Base-by-base conservation (phyloP, 1,139 yeast genomes). In the Hansenula sp. region DNA sequence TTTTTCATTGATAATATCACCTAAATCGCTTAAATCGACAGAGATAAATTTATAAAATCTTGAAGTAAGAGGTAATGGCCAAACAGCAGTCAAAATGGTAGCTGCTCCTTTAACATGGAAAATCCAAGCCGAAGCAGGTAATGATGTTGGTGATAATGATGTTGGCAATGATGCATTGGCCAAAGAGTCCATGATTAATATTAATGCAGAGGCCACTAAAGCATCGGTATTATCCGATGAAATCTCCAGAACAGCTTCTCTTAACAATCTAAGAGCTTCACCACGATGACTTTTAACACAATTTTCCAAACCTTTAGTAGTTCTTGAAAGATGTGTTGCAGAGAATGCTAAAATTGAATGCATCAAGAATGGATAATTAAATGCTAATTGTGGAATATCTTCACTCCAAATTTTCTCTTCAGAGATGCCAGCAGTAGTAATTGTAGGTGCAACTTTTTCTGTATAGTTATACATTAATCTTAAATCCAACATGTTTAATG, bases 101-200 rank as follows among this genome's bases (percentile, higher is more conserved):
- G 96, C 96, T 0, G 97, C 96, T 19, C 97, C 97, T 54, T 94
- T 86, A 13, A 90, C 97, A 58, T 90, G 97, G 68, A 88, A 92
- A 43, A 90, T 82, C 97, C 97, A 90, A 0, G 97, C 96, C 8
- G 92, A 82, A 1, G 97, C 92, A 1, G 96, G 95, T 41, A 89
- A 65, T 6, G 87, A 76, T 50, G 79, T 79, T 4, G 62, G 65
- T 7, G 68, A 64, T 33, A 82, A 73, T 4, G 80, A 70, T 6
- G 77, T 71, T 3, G 95, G 89, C 34, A 82, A 70, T 2, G 95
- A 79, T 0, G 97, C 97, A 62, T 90, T 90, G 4, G 97, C 97
- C 47, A 90, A 68, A 0, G 97, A 85, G 59, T 90, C 97, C 84
- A 90, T 84, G 44, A 89, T 89, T 41, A 90, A 68, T 35, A 90